Base-by-base conservation (phyloP, 2,329 filamentous ascomycete genomes). In the Trichoderma hamatum region DNA sequence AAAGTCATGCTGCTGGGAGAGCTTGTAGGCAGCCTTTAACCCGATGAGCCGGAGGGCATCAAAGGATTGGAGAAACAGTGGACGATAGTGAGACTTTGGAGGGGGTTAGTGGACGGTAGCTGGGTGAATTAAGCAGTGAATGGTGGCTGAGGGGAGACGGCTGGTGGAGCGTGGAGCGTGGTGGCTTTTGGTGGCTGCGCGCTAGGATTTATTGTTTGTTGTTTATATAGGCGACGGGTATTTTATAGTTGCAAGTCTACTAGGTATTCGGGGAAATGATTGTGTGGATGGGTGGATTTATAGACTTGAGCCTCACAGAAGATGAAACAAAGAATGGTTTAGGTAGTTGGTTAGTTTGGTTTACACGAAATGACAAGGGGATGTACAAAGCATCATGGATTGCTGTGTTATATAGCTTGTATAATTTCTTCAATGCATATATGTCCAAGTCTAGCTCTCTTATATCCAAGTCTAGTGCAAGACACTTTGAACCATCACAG, bases 191-290 rank as follows among this genome's bases (percentile, higher is more conserved):
- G 36, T 43, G 63, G 63, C 21, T 36, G 52, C 63, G 60, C 61
- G 63, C 63, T 66, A 66, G 63, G 52, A 58, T 11, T 49, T 49
- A 43, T 43, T 43, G 16, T 43, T 51, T 16, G 28, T 51, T 24
- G 21, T 52, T 51, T 39, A 30, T 43, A 43, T 34, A 66, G 28
- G 63, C 63, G 63, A 66, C 63, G 63, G 63, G 52, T 66, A 66
- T 66, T 66, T 66, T 55, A 19, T 11, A 4, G 51, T 36, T 59
- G 11, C 7, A 16, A 21, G 32, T 3, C 21, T 19, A 16, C 2
- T 10, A n/a, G n/a, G n/a, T n/a, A n/a, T n/a, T n/a, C n/a, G n/a
- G n/a, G n/a, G n/a, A n/a, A n/a, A n/a, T n/a, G n/a, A n/a, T n/a
- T n/a, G n/a, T n/a, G 34, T 58, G 32, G 21, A 11, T 60, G 21